Evolutionary conservation across 2,329 filamentous ascomycete genomes (phyloP).

Genomic region (Fusarium aywerte): DNA sequence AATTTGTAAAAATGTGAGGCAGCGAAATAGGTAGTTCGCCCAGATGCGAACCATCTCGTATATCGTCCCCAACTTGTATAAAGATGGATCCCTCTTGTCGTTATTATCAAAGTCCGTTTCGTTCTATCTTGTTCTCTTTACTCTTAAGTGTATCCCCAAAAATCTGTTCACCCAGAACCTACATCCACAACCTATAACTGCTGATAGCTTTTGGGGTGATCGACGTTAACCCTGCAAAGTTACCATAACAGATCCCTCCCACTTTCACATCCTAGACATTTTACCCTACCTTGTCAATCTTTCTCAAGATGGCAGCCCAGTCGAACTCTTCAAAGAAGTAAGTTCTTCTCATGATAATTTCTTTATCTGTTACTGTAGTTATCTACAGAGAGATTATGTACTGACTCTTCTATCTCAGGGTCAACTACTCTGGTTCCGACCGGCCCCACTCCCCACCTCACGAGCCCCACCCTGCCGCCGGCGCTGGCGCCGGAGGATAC

Average conservation of each 20-base stretch:
- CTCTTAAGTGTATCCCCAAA: not conserved
- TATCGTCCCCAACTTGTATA: too few relatives aligned
- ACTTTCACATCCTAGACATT: not conserved
- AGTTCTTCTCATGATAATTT: not conserved
- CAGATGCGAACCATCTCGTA: too few relatives aligned
- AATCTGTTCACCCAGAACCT: not conserved
- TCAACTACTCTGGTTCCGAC: not conserved
- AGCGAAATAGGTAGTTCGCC: too few relatives aligned
- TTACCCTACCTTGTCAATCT: not conserved
- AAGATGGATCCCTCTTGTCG: not conserved
- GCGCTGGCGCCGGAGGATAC: not conserved
- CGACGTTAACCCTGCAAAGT: not conserved
- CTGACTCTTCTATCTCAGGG: not conserved
- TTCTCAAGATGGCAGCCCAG: not conserved
- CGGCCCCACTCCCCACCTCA: not conserved
- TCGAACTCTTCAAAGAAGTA: not conserved
- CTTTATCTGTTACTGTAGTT: not conserved
- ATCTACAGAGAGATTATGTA: not conserved
- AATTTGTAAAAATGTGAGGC: not conserved
- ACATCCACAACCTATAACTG: not conserved
- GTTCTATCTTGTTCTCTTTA: not conserved
- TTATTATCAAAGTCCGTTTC: not conserved
- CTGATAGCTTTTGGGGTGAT: not conserved
- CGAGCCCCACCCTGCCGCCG: not conserved
- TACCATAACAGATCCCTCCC: not conserved